Evolutionary conservation across 106 monocot genomes (phyloP).

Genomic region (Gastrodia elata): DNA sequence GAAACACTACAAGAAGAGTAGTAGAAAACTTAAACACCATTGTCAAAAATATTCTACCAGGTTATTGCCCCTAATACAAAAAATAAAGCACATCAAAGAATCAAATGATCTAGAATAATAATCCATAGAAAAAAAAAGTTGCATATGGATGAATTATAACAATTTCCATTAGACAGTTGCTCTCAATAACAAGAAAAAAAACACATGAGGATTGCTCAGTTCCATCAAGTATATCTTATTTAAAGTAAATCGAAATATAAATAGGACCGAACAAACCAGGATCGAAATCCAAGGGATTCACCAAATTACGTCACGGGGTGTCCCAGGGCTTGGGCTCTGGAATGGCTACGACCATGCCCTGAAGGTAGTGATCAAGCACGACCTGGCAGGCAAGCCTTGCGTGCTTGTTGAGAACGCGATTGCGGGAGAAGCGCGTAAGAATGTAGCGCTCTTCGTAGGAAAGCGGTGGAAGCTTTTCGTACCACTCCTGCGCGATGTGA

Average conservation of each 20-base stretch:
- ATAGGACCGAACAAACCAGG: background rate
- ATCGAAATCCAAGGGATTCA: background rate
- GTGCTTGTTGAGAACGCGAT: constrained; percentile 73
- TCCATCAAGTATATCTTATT: background rate
- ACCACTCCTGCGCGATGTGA: constrained; percentile 85
- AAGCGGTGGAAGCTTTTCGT: constrained; percentile 62
- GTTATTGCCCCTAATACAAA: background rate
- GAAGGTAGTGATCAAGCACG: constrained; percentile 53
- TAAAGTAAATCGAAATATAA: background rate
- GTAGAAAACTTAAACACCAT: background rate
- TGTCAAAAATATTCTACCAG: background rate
- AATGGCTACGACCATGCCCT: constrained; percentile 89
- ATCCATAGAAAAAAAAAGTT: background rate
- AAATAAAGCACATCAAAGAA: background rate
- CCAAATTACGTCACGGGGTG: constrained; percentile 30
- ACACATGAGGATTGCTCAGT: background rate
- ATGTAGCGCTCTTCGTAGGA: constrained; percentile 80
- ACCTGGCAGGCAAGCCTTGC: constrained; percentile 85
- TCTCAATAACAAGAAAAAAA: constrained; percentile 5
- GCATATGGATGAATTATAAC: background rate
- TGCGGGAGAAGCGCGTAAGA: constrained; percentile 55
- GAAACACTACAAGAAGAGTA: background rate
- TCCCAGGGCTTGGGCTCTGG: constrained; percentile 91
- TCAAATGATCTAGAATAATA: background rate
- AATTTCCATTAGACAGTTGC: background rate